These are phyloP conservation scores for Hericium alpestre DNA, from an alignment of 768 basidiomycete genomes.

Conservation along the genomic window DNA sequence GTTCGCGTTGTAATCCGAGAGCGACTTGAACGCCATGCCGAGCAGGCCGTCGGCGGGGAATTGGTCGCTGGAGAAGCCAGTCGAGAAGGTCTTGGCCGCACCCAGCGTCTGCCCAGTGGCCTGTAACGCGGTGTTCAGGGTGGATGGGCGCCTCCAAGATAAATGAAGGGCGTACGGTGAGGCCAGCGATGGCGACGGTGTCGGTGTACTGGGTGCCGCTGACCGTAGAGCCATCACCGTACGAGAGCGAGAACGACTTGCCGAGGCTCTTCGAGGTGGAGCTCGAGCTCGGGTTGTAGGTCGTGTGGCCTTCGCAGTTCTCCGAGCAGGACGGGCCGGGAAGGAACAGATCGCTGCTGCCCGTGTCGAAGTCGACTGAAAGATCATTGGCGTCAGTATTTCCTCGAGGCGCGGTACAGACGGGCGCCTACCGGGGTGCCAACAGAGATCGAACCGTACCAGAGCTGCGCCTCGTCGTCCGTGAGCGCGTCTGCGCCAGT, in stretches of 20 bases:
- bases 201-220: conserved; percentile 32
- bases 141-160: background rate
- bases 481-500: conserved; percentile 2
- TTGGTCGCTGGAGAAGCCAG: conserved; percentile 15
- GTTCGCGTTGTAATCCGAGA: conserved; percentile 14
- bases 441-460: conserved; percentile 11
- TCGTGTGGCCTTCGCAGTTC: conserved; percentile 17
- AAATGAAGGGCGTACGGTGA: conserved; percentile 8
- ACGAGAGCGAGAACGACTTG: conserved; percentile 23
- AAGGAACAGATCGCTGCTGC: conserved; percentile 24
- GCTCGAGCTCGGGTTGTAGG: conserved; percentile 1
- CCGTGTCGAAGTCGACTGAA: conserved; percentile 30
- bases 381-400: background rate
- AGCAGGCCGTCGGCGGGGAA: conserved; percentile 32
- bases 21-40: conserved; percentile 26
- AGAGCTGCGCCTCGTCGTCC: conserved; percentile 1
- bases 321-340: conserved; percentile 20
- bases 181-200: conserved; percentile 29
- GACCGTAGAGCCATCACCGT: conserved; percentile 29
- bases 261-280: conserved; percentile 7
- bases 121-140: conserved; percentile 8
- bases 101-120: conserved; percentile 33
- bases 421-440: conserved; percentile 8
- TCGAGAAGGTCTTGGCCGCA: conserved; percentile 29
- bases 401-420: no score